phyloP scores from a whole-genome alignment of 2,329 filamentous ascomycete genomes.

The Ambrosiella xylebori region DNA sequence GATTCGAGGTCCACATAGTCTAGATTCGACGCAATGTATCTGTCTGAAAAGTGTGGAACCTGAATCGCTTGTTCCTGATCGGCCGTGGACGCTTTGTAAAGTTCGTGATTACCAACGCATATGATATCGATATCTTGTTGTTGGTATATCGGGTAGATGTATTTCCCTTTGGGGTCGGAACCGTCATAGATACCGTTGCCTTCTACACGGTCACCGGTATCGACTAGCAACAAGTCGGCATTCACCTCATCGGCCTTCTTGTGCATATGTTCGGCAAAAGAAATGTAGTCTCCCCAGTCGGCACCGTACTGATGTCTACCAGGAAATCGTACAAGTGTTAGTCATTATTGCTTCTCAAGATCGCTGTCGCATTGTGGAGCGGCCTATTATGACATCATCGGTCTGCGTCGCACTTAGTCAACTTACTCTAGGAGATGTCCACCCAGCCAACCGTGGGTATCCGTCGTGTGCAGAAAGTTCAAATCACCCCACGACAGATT shows the following conservation, averaged over 20 bases:
- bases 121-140: slow-evolving; percentile 72
- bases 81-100: slow-evolving; percentile 68
- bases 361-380: too few species aligned
- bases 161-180: slow-evolving; percentile 71
- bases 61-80: slow-evolving; percentile 63
- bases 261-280: slow-evolving; percentile 71
- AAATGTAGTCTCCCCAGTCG: slow-evolving; percentile 96
- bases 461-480: slow-evolving; percentile 93
- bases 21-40: slow-evolving; percentile 80
- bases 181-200: slow-evolving; percentile 90
- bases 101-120: slow-evolving; percentile 83
- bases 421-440: slow-evolving; percentile 79
- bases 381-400: background rate
- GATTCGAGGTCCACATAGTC: slow-evolving; percentile 66
- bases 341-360: background rate
- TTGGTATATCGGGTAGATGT: slow-evolving; percentile 72
- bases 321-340: background rate
- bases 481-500: slow-evolving; percentile 81
- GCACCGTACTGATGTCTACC: slow-evolving; percentile 74
- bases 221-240: slow-evolving; percentile 75
- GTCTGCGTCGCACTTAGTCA: background rate
- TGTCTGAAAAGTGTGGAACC: slow-evolving; percentile 63
- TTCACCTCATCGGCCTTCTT: slow-evolving; percentile 61
- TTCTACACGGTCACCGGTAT: slow-evolving; percentile 86
- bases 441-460: slow-evolving; percentile 89